phyloP scores from a whole-genome alignment of 2,329 filamentous ascomycete genomes.

The Ceratocystis variospora region DNA sequence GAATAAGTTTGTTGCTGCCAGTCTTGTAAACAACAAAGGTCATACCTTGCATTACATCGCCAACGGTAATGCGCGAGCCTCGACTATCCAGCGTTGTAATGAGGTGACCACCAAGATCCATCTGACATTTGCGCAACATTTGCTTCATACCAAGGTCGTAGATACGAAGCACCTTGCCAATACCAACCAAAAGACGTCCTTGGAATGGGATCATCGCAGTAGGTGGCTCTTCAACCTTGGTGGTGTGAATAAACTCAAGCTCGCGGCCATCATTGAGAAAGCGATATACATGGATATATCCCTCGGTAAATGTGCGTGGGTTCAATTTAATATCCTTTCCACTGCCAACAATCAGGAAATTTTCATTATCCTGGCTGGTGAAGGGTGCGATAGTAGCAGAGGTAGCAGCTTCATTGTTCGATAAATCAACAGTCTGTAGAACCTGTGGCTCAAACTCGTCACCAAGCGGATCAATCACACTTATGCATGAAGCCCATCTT shows the following conservation, averaged over 20 bases:
- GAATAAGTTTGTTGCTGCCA: slow-evolving; percentile 78
- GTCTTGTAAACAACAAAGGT: slow-evolving; percentile 90
- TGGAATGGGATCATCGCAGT: slow-evolving; percentile 88
- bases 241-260: slow-evolving; percentile 93
- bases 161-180: slow-evolving; percentile 67
- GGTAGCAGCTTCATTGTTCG: slow-evolving; percentile 82
- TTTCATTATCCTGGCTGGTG: slow-evolving; percentile 73
- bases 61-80: slow-evolving; percentile 79
- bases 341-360: slow-evolving; percentile 86
- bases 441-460: slow-evolving; percentile 42
- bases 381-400: slow-evolving; percentile 77
- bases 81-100: slow-evolving; percentile 83
- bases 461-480: slow-evolving; percentile 60
- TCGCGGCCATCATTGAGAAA: slow-evolving; percentile 77
- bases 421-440: slow-evolving; percentile 64
- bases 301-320: slow-evolving; percentile 60
- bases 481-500: slow-evolving; percentile 93
- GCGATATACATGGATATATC: slow-evolving; percentile 84
- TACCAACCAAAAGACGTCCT: slow-evolving; percentile 71
- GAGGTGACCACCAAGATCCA: slow-evolving; percentile 62
- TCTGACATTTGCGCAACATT: slow-evolving; percentile 80
- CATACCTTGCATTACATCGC: slow-evolving; percentile 83
- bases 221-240: slow-evolving; percentile 77
- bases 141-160: slow-evolving; percentile 92
- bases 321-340: slow-evolving; percentile 76